Conservation (phyloP, 139 green algal genomes). For the Coccomyxa sp. region DNA sequence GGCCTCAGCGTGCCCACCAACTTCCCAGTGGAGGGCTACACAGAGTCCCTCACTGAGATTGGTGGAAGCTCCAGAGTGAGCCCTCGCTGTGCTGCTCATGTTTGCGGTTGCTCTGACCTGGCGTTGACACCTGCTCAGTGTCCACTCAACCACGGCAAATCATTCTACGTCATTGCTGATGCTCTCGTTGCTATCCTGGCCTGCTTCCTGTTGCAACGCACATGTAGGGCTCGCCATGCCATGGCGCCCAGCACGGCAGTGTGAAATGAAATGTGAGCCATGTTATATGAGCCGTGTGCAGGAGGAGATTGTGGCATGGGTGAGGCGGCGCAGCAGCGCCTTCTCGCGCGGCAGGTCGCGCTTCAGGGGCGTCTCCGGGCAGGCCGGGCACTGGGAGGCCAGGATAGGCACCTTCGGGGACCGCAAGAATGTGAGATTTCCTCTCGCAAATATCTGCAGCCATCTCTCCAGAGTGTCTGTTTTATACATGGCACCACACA, state of each 20-base stretch:
- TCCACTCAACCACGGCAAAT: no score
- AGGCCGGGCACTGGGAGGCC: constrained; percentile 60
- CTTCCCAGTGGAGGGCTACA: constrained; percentile 35
- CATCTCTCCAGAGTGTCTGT: no score
- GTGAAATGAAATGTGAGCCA: no score
- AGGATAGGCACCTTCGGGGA: constrained; percentile 58
- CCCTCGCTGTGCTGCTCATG: no score
- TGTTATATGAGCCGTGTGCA: constrained; percentile 6
- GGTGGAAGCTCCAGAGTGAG: constrained; percentile 18
- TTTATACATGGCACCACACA: no score
- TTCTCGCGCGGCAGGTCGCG: constrained; percentile 53
- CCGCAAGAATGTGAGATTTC: constrained; percentile 54
- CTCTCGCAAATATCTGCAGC: no score
- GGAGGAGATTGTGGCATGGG: constrained; percentile 57
- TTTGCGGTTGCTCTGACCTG: no score
- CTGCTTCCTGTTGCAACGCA: no score
- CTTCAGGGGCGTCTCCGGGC: constrained; percentile 59
- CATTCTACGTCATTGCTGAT: no score
- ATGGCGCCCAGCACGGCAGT: not conserved
- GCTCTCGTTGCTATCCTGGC: no score
- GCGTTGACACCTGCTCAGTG: no score
- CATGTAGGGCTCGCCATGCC: not conserved
- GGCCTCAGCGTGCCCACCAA: constrained; percentile 45
- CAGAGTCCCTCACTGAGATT: constrained; percentile 30
- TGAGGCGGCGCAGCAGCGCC: constrained; percentile 41